phyloP scores from a whole-genome alignment of 163 green algal species.

The Scenedesmus sp. region DNA sequence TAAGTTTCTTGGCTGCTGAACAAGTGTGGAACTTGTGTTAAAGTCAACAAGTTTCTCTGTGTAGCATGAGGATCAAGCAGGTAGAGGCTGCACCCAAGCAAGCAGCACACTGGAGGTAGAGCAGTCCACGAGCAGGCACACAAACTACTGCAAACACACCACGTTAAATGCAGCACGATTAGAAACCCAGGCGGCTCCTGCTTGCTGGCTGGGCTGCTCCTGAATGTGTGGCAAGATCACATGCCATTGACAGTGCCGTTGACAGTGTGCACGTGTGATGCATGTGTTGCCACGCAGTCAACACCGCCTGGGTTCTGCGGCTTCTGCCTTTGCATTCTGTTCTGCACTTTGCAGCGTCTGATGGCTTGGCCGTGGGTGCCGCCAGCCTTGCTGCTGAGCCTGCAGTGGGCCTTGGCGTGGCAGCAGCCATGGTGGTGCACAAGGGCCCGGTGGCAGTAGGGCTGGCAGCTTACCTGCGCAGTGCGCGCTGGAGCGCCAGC shows the following conservation, averaged over 20 bases:
- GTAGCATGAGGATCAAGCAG: neutral
- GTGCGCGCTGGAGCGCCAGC: neutral
- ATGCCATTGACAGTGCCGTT: too few relatives aligned
- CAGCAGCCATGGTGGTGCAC: conserved; percentile 54
- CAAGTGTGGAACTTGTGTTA: neutral
- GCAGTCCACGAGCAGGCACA: neutral
- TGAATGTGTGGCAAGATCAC: too few relatives aligned
- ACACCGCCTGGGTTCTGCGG: neutral
- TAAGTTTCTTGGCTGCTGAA: neutral
- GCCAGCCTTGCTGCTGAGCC: conserved; percentile 55
- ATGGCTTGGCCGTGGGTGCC: conserved; percentile 68
- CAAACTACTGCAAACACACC: neutral
- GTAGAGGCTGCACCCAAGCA: too few relatives aligned
- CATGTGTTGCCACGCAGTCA: neutral
- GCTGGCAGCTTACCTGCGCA: conserved; percentile 21
- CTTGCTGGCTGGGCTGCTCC: too few relatives aligned
- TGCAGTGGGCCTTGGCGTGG: conserved; percentile 57
- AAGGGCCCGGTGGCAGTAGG: conserved; percentile 53
- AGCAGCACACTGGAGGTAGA: neutral
- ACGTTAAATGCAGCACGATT: too few relatives aligned
- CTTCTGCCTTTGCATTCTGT: neutral
- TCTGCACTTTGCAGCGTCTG: conserved; percentile 47
- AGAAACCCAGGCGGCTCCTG: too few relatives aligned
- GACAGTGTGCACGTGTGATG: neutral
- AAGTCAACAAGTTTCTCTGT: neutral